phyloP scores from a whole-genome alignment of 2,329 filamentous ascomycete genomes.

The Colletotrichum camelliae region DNA sequence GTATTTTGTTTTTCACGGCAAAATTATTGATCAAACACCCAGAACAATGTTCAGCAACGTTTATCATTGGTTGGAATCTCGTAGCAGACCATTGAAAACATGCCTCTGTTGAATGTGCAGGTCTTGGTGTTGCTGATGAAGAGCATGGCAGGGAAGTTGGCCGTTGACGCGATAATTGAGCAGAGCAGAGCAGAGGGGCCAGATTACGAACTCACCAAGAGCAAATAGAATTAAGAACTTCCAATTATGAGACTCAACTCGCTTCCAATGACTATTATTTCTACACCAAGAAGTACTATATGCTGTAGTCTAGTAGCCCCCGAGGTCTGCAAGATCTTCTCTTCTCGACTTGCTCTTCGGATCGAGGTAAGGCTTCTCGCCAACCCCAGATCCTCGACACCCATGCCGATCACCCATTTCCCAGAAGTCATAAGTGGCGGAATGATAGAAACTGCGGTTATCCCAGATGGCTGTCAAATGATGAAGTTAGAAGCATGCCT shows the following conservation, averaged over 20 bases:
- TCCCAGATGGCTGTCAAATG: constrained; percentile 64
- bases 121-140: background rate
- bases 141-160: background rate
- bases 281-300: background rate
- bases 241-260: background rate
- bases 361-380: constrained; percentile 47
- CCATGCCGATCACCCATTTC: constrained; percentile 46
- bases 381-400: constrained; percentile 43
- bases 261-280: background rate
- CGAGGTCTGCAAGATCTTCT: constrained; percentile 34
- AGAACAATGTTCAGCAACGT: background rate
- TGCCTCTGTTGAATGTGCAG: background rate
- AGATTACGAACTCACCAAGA: background rate
- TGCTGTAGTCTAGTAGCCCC: background rate
- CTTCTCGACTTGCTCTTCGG: constrained; percentile 38
- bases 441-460: constrained; percentile 56
- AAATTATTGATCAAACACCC: background rate
- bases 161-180: rapidly evolving
- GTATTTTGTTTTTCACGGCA: background rate
- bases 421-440: constrained; percentile 67
- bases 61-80: rapidly evolving
- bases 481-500: background rate
- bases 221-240: rapidly evolving
- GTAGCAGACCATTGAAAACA: rapidly evolving
- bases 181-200: background rate